Evolutionary conservation across 2,329 filamentous ascomycete genomes (phyloP).

Genomic region (Fusarium sp.): DNA sequence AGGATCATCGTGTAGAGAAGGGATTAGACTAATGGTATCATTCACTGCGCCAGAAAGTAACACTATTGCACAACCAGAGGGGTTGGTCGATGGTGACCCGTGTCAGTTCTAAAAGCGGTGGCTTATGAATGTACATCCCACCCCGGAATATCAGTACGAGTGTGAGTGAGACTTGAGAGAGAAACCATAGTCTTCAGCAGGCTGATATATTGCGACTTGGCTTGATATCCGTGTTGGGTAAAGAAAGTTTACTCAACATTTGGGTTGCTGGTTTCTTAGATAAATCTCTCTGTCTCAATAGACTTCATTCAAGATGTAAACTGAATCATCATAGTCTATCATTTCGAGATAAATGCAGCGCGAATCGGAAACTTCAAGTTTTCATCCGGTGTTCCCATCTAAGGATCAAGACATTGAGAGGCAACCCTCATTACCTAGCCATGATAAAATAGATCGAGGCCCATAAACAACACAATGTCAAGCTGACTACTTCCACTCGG

Average conservation of each 20-base stretch:
- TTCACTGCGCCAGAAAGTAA: slow-evolving; percentile 13
- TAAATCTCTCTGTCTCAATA: neutral
- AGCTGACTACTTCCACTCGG: neutral
- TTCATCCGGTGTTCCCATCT: neutral
- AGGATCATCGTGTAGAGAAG: neutral
- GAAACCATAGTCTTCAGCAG: slow-evolving; percentile 9
- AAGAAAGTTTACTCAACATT: neutral
- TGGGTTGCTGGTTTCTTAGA: neutral
- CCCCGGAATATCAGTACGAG: neutral
- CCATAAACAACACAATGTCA: neutral
- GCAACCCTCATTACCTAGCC: neutral
- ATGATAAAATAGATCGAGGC: neutral
- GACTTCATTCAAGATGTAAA: neutral
- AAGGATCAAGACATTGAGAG: neutral
- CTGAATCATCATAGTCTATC: neutral
- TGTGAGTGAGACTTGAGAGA: neutral
- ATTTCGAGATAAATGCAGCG: neutral
- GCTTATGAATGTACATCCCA: slow-evolving; percentile 8
- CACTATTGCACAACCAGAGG: slow-evolving; percentile 24
- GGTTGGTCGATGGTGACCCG: slow-evolving; percentile 8
- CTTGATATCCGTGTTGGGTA: neutral
- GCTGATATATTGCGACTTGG: neutral
- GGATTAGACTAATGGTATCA: slow-evolving; percentile 29
- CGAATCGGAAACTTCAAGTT: neutral
- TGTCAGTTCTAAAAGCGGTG: slow-evolving; percentile 16